Percentiles rank a stretch among this genome's conserved stretches.
Evolutionary conservation across 352 stramenopile species (phyloP).

Genomic region (Peronosclerospora sorghi): DNA sequence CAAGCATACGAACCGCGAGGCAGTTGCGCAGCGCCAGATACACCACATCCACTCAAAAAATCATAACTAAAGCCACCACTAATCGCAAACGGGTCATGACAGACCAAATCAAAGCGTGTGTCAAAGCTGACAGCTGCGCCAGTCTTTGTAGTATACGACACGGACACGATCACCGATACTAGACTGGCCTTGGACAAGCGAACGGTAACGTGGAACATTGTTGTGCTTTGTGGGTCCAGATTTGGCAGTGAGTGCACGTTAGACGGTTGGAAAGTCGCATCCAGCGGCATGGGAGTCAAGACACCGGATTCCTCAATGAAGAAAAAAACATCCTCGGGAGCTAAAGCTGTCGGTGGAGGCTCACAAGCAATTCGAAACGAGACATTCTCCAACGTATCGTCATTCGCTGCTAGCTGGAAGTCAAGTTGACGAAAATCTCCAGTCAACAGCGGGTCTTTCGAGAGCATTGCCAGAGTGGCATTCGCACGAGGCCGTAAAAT

Average conservation of each 20-base stretch:
- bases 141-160: conserved; percentile 57
- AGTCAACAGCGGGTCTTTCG: conserved; percentile 41
- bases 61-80: conserved; percentile 50
- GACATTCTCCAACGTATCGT: conserved; percentile 52
- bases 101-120: conserved; percentile 53
- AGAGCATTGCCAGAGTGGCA: conserved; percentile 40
- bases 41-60: conserved; percentile 36
- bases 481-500: conserved; percentile 64
- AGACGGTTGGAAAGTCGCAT: conserved; percentile 36
- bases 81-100: conserved; percentile 49
- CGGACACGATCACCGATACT: conserved; percentile 32
- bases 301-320: conserved; percentile 31
- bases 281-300: conserved; percentile 35
- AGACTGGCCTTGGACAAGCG: conserved; percentile 32
- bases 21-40: conserved; percentile 14
- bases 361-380: conserved; percentile 46
- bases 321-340: conserved; percentile 42
- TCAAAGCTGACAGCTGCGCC: conserved; percentile 55
- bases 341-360: conserved; percentile 30
- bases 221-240: conserved; percentile 27
- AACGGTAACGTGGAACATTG: conserved; percentile 45
- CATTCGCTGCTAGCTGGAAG: conserved; percentile 48
- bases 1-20: conserved; percentile 40
- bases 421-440: conserved; percentile 57
- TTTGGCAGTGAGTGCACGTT: conserved; percentile 33